These are phyloP conservation scores for Trypanosoma mega DNA, from an alignment of 208 protist species.

Conservation along the genomic window DNA sequence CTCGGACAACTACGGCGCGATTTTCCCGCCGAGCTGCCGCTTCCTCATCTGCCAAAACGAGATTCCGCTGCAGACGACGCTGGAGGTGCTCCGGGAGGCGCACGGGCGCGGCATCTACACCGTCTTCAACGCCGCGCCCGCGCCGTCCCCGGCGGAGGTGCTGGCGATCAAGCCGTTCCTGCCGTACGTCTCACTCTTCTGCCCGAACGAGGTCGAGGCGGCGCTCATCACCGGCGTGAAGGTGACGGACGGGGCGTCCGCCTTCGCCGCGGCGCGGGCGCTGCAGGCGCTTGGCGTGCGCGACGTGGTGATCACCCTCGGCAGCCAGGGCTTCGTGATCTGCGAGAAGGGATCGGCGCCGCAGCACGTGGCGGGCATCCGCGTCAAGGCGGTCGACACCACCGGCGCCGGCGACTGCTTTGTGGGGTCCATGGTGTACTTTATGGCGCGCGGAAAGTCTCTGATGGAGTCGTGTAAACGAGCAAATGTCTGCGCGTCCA, in stretches of 20 bases:
- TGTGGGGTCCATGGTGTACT: conserved; percentile 90
- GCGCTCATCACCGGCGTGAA: conserved; percentile 76
- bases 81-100: conserved; percentile 80
- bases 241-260: conserved; percentile 60
- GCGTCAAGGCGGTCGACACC: conserved; percentile 91
- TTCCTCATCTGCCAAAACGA: conserved; percentile 93
- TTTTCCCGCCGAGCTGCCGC: conserved; percentile 54
- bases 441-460: conserved; percentile 65
- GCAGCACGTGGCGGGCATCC: conserved; percentile 44
- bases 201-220: conserved; percentile 93
- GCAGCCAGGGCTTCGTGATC: conserved; percentile 69
- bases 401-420: conserved; percentile 94
- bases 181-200: conserved; percentile 84
- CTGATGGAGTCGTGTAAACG: conserved; percentile 71
- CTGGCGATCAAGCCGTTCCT: conserved; percentile 74
- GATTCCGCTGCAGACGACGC: conserved; percentile 81
- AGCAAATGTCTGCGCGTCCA: conserved; percentile 78
- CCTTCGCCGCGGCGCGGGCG: conserved; percentile 45
- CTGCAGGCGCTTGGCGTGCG: conserved; percentile 67
- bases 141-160: conserved; percentile 67
- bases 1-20: conserved; percentile 54
- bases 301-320: conserved; percentile 91
- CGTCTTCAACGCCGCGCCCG: conserved; percentile 93
- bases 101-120: conserved; percentile 83
- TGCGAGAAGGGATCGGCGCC: conserved; percentile 49